Conservation (phyloP, 768 basidiomycete genomes). For the Leccinum olivaceopallidum region DNA sequence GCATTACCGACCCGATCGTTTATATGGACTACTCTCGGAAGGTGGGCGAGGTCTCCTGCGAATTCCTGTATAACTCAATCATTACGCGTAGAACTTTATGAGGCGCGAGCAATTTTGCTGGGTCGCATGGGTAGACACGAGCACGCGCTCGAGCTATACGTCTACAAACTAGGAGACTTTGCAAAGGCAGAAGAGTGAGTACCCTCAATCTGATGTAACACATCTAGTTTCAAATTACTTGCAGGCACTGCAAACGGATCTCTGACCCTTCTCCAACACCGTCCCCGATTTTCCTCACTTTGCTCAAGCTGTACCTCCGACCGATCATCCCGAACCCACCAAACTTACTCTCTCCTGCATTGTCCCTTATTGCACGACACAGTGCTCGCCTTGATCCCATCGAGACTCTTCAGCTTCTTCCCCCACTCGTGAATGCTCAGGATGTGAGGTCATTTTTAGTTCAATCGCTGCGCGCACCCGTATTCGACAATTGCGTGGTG, state of each 20-base stretch:
- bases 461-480: conserved; percentile 63
- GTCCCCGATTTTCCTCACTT: conserved; percentile 71
- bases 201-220: neutral
- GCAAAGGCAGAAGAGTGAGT: conserved; percentile 86
- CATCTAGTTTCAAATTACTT: neutral
- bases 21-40: conserved; percentile 83
- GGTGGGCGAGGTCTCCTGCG: conserved; percentile 45
- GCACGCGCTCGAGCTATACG: conserved; percentile 93
- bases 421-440: conserved; percentile 83
- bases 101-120: conserved; percentile 89
- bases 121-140: conserved; percentile 91
- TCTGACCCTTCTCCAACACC: conserved; percentile 61
- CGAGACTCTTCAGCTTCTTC: conserved; percentile 82
- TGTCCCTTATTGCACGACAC: conserved; percentile 86
- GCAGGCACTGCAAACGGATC: conserved; percentile 87
- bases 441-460: conserved; percentile 79
- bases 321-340: conserved; percentile 54
- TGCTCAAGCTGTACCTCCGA: conserved; percentile 86
- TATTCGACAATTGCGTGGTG: conserved; percentile 70
- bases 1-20: conserved; percentile 71
- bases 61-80: neutral
- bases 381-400: conserved; percentile 78
- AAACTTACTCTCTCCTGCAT: conserved; percentile 74
- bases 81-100: conserved; percentile 65
- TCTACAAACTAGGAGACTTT: conserved; percentile 82